Evolutionary conservation across 345 rosid species (phyloP).

Genomic region (Euphorbia pulcherrima): DNA sequence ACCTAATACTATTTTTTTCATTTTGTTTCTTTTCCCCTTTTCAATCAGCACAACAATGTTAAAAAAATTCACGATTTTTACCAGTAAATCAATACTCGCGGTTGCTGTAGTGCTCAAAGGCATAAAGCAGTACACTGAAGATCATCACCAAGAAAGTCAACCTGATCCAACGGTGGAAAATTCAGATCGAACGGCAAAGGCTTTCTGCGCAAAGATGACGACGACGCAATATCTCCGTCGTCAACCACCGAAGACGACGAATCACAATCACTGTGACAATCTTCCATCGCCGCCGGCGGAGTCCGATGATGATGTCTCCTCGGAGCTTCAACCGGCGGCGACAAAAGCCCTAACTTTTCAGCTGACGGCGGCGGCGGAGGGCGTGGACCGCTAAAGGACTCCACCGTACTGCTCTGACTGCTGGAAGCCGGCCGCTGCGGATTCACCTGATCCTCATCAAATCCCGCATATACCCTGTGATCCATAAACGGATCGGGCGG

Average conservation of each 20-base stretch:
- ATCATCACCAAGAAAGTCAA: conserved; percentile 55
- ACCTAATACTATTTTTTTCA: background rate
- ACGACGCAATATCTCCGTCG: conserved; percentile 48
- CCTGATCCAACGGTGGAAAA: conserved; percentile 73
- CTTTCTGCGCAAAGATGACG: conserved; percentile 30
- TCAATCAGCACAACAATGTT: conserved; percentile 9
- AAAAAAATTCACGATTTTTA: background rate
- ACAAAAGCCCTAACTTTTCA: conserved; percentile 9
- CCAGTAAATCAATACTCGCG: background rate
- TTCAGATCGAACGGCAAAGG: conserved; percentile 77
- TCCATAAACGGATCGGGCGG: conserved; percentile 14
- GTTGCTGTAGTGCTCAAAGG: conserved; percentile 43
- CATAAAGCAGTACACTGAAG: conserved; percentile 78
- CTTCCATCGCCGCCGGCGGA: conserved; percentile 69
- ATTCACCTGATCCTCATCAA: conserved; percentile 32
- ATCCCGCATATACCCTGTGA: conserved; percentile 38
- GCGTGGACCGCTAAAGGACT: conserved; percentile 85
- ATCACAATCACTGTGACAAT: conserved; percentile 89
- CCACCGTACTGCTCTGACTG: conserved; percentile 93
- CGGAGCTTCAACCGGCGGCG: conserved; percentile 19
- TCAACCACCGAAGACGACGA: conserved; percentile 88
- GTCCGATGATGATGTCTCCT: conserved; percentile 49
- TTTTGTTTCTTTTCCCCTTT: background rate
- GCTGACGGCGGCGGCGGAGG: conserved; percentile 21
- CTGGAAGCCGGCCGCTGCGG: conserved; percentile 75